phyloP scores from a whole-genome alignment of 805 yeast genomes.

The Metahyphopichia silvanorum region DNA sequence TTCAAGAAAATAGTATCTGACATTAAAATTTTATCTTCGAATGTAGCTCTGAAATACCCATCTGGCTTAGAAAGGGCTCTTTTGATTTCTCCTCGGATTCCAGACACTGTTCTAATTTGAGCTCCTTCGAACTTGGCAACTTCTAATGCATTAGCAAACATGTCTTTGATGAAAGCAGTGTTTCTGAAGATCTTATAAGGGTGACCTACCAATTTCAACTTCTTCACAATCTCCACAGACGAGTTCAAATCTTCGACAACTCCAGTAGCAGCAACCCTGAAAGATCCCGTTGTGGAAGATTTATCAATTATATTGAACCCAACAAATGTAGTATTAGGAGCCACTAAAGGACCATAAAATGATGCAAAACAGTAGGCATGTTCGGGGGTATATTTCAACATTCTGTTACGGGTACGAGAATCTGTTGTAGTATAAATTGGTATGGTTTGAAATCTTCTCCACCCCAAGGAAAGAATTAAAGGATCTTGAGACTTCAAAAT shows the following conservation, averaged over 20 bases:
- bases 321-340: constrained; percentile 97
- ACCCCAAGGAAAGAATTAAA: constrained; percentile 85
- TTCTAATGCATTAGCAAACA: constrained; percentile 90
- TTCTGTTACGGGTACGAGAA: constrained; percentile 95
- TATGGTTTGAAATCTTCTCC: constrained; percentile 97
- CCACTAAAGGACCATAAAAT: constrained; percentile 94
- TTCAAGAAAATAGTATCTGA: constrained; percentile 86
- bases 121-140: constrained; percentile 99
- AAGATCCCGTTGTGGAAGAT: constrained; percentile 80
- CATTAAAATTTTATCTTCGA: constrained; percentile 91
- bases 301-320: constrained; percentile 88
- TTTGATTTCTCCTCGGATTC: constrained; percentile 96
- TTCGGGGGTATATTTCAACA: constrained; percentile 97
- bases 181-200: constrained; percentile 92
- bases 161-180: constrained; percentile 95
- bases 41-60: constrained; percentile 93
- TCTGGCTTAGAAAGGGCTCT: constrained; percentile 92
- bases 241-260: constrained; percentile 91
- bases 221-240: constrained; percentile 89
- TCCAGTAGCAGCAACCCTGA: constrained; percentile 96
- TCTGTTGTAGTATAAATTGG: constrained; percentile 96
- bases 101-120: constrained; percentile 91
- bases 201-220: constrained; percentile 89
- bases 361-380: constrained; percentile 96
- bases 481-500: constrained; percentile 95